A percentile compares a stretch with the other conserved stretches of the same genome.
Conservation (phyloP, 2,329 filamentous ascomycete species). For the Didymella lethalis region DNA sequence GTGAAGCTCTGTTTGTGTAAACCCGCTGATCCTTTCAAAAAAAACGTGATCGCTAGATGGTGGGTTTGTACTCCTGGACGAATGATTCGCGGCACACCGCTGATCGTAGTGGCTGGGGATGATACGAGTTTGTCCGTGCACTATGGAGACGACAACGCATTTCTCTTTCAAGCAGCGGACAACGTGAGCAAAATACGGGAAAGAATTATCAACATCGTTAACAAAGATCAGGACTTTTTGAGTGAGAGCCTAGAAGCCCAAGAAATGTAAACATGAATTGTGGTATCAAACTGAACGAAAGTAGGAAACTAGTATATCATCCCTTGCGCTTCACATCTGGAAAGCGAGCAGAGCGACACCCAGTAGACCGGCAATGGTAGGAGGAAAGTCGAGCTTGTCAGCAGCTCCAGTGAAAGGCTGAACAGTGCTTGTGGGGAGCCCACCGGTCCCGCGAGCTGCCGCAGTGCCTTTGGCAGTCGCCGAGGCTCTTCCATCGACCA, state of each 20-base stretch:
- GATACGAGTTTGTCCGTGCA: constrained; percentile 14
- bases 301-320: neutral
- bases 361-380: constrained; percentile 16
- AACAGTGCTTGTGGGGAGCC: constrained; percentile 22
- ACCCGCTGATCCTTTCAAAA: too few relatives aligned
- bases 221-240: neutral
- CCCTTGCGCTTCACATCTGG: neutral
- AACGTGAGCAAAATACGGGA: neutral
- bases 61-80: too few relatives aligned
- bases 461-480: constrained; percentile 23
- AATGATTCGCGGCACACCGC: constrained; percentile 1
- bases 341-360: constrained; percentile 20
- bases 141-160: neutral
- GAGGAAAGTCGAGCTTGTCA: constrained; percentile 11
- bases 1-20: neutral
- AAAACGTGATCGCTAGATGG: too few relatives aligned
- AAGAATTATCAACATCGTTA: neutral
- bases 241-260: neutral
- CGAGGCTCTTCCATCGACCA: constrained; percentile 41
- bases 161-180: too few relatives aligned
- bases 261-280: neutral
- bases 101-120: constrained; percentile 1
- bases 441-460: constrained; percentile 30
- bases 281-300: constrained; percentile 10
- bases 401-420: constrained; percentile 30